Evolutionary conservation across 2,329 filamentous ascomycete genomes (phyloP), one percentile per base, ranked within the genome.

Genomic region (Fusarium caatingaense): DNA sequence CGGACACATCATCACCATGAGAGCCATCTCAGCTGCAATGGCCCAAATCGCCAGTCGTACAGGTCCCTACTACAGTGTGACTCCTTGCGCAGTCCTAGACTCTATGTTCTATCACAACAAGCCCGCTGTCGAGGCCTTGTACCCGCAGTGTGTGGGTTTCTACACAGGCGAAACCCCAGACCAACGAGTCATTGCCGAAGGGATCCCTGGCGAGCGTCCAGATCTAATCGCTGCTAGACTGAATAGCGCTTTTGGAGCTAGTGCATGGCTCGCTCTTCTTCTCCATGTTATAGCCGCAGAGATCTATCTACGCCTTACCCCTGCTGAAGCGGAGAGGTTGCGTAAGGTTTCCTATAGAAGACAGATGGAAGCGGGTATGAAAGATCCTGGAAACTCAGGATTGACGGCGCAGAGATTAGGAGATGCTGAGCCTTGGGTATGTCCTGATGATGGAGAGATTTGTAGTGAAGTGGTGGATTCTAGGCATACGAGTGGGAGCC

Each of bases 331-430:
- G 2, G 80, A 88, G 46, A 79, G 88, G 8, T 76, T 90, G 48
- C 81, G 87, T 13, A 79, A 82, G n/a, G 80, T 89, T 3, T 87
- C 84, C 8, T 88, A 87, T 69, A 82, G 87, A 72, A 80, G 83
- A 45, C 87, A 90, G 69, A 66, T 88, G 9, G 85, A 86, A 65
- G 83, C 84, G 8, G 87, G 87, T 0, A 82, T 85, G 76, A 80
- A 74, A 45, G 79, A 82, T n/a, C 83, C 87, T 0, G 86, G 84
- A 0, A 80, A 80, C 23, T 80, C 81, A 5, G 85, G 85, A 2
- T 70, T 84, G 42, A 84, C 83, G 3, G 78, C 73, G 9, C 69
- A 71, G 27, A 71, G 42, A 28, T 34, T 72, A 12, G 71, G 73
- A 1, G 69, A 73, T 48, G 65, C 65, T 8, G 64, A 64, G 27